phyloP scores from a whole-genome alignment of 352 stramenopile species.

The Globisporangium parvum region DNA sequence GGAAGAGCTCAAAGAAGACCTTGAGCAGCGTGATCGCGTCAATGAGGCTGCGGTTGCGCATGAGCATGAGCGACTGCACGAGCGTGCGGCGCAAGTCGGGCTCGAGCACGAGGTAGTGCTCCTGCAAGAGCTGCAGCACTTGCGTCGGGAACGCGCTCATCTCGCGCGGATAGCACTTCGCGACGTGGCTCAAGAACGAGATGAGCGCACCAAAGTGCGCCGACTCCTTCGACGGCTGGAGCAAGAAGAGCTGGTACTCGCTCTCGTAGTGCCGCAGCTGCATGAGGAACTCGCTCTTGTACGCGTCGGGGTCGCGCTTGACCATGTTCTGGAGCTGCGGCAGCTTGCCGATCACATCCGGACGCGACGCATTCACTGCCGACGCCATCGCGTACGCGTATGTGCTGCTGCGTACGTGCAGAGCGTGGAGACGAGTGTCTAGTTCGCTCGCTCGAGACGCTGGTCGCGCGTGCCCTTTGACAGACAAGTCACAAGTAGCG shows the following conservation, averaged over 20 bases:
- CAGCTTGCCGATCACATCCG: slow-evolving; percentile 88
- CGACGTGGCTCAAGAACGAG: slow-evolving; percentile 94
- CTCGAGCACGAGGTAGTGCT: slow-evolving; percentile 88
- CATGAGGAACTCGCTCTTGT: slow-evolving; percentile 97
- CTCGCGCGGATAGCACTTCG: slow-evolving; percentile 85
- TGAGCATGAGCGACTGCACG: slow-evolving; percentile 94
- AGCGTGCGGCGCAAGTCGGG: slow-evolving; percentile 92
- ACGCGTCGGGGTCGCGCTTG: slow-evolving; percentile 95
- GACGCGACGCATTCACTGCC: slow-evolving; percentile 67
- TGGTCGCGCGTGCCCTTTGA: slow-evolving; percentile 5
- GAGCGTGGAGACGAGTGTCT: neutral
- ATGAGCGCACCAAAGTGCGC: slow-evolving; percentile 94
- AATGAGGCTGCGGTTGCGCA: slow-evolving; percentile 93
- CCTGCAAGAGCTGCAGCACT: slow-evolving; percentile 90
- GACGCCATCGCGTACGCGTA: slow-evolving; percentile 30
- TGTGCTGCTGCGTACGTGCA: neutral
- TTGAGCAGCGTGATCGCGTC: slow-evolving; percentile 91
- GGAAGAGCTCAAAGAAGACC: slow-evolving; percentile 97
- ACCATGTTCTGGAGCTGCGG: slow-evolving; percentile 98
- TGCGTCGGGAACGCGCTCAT: slow-evolving; percentile 86
- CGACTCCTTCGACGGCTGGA: slow-evolving; percentile 90
- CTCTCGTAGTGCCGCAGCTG: slow-evolving; percentile 95
- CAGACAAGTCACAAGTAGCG: neutral
- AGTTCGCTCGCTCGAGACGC: neutral
- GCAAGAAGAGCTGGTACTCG: slow-evolving; percentile 93